phyloP scores from a whole-genome alignment of 257 asterid genomes.

The Jasminum sambac region DNA sequence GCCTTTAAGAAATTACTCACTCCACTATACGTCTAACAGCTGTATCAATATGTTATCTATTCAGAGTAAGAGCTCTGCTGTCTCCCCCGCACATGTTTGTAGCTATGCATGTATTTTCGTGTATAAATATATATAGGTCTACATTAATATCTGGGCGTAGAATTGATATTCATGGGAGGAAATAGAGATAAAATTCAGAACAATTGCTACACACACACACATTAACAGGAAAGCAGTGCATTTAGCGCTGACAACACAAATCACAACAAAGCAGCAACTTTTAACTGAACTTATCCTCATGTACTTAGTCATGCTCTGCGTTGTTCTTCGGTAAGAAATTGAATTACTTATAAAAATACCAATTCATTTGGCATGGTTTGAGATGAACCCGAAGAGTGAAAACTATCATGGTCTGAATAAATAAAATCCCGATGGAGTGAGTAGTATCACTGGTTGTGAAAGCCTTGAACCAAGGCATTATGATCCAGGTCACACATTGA shows the following conservation, averaged over 20 bases:
- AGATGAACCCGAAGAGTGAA: not conserved
- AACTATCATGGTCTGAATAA: not conserved
- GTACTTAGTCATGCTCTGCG: not conserved
- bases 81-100: not conserved
- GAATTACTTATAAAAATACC: not conserved
- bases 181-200: not conserved
- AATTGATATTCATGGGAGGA: not conserved
- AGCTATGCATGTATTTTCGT: not conserved
- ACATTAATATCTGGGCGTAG: not conserved
- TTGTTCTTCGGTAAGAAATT: not conserved
- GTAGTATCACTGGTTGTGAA: not conserved
- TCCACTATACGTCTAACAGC: not conserved
- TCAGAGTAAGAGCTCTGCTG: not conserved
- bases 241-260: not conserved
- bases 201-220: too few species aligned
- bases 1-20: not conserved
- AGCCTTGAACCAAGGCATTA: not conserved
- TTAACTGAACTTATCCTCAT: not conserved
- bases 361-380: constrained; percentile 1
- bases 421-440: not conserved
- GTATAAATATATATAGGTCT: not conserved
- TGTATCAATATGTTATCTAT: not conserved
- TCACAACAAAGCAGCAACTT: not conserved
- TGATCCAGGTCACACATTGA: not conserved
- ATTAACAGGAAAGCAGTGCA: too few species aligned